Evolutionary conservation across 2,329 filamentous ascomycete species (phyloP), one percentile per base, ranked within the genome.

Genomic region (Colletotrichum truncatum): DNA sequence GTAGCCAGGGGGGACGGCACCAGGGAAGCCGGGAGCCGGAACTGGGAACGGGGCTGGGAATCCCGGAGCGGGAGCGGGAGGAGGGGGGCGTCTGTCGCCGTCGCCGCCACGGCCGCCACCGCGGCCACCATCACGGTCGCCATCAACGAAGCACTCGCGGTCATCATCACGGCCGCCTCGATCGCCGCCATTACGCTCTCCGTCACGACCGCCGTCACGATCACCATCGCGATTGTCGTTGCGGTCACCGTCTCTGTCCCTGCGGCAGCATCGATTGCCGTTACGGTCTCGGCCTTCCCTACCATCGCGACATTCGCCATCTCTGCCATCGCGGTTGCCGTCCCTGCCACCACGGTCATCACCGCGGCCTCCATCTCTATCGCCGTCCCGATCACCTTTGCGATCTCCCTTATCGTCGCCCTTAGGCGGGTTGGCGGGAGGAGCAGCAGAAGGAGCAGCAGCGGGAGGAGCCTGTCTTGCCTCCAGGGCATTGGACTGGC

Each of bases 1-100:
- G 26, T 34, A 48, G 14, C 30, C 51, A 9, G 51, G 59, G 10
- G 48, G 39, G 25, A 26, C 25, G 9, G 51, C n/a, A 7, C 36
- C 60, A 25, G 45, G 55, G 23, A 64, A 64, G 14, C 54, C 54
- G 34, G 59, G 59, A 9, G 25, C 36, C 26, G 56, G 62, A 18
- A 41, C 32, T 32, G 48, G 62, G 62, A 61, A 60, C 25, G 48
- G 59, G 8, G 59, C 59, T 9, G 59, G 52, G 34, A 65, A 61
- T 4, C 11, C 39, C 38, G 53, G 46, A 14, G n/a, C 12, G 8
- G 41, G 34, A n/a, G n/a, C n/a, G 26, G 56, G 41, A 14, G 61
- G 60, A 30, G 53, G 45, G n/a, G 46, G 62, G 21, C 34, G 48
- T 12, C 49, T 49, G 41, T 25, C 41, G 11, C 43, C 59, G 8